phyloP scores from a whole-genome alignment of 192 early-diverging fungal genomes.

The Podila epigama region DNA sequence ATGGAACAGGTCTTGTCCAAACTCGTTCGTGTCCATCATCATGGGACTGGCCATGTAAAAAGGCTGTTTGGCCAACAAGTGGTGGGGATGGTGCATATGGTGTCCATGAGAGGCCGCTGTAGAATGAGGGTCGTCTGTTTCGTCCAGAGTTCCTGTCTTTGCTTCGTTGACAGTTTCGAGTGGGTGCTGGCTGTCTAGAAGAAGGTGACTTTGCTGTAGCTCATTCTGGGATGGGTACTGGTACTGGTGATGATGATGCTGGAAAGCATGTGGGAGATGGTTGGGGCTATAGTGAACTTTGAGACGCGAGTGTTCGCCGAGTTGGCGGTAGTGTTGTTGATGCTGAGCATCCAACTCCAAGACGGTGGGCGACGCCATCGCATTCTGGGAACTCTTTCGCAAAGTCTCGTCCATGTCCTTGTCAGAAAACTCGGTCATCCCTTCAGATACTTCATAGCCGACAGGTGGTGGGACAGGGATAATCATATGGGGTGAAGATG shows the following conservation, averaged over 20 bases:
- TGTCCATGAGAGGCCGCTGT: not conserved
- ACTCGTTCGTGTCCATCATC: slow-evolving; percentile 8
- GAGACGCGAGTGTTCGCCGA: not conserved
- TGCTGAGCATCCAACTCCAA: not conserved
- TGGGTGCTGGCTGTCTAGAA: too few species aligned
- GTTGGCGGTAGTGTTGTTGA: not conserved
- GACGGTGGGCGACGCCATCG: not conserved
- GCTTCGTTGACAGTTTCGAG: not conserved
- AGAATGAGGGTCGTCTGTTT: too few species aligned
- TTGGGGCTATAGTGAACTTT: not conserved
- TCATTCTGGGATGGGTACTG: slow-evolving; percentile 6
- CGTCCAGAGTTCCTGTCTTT: not conserved
- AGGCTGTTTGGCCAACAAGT: not conserved
- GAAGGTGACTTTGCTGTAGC: not conserved
- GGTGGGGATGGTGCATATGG: too few species aligned
- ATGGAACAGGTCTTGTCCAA: slow-evolving; percentile 28
- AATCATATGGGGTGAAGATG: slow-evolving; percentile 3
- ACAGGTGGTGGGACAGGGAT: slow-evolving; percentile 32
- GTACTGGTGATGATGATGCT: not conserved
- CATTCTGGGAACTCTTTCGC: not conserved
- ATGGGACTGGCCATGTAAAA: not conserved
- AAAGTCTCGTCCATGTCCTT: not conserved
- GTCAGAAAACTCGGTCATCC: not conserved
- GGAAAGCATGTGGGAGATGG: not conserved
- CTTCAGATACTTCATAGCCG: not conserved